A percentile compares a stretch with the other conserved stretches of the same genome.
phyloP scores from a whole-genome alignment of 371 early-diverging fungal genomes.

The Saksenaea vasiformis region DNA sequence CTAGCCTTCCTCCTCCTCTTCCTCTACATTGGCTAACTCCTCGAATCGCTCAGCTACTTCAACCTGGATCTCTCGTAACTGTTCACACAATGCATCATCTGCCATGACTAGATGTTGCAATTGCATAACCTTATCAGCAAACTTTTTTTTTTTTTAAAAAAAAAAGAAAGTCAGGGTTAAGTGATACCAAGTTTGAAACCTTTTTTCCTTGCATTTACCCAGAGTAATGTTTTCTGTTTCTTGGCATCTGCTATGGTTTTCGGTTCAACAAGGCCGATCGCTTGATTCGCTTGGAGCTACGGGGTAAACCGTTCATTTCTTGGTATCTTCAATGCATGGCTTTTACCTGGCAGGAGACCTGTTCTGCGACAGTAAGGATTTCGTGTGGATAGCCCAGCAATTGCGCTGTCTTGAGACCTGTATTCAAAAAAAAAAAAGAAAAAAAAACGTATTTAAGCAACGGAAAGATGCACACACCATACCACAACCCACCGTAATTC shows the following conservation, averaged over 20 bases:
- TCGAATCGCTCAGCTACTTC: neutral
- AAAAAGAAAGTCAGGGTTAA: neutral
- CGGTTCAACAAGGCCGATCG: neutral
- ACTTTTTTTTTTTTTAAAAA: slow-evolving; percentile 17
- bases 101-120: slow-evolving; percentile 10
- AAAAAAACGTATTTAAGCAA: neutral
- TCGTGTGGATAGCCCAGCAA: slow-evolving; percentile 42
- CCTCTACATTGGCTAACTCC: neutral
- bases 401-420: slow-evolving; percentile 57
- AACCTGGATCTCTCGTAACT: slow-evolving; percentile 13
- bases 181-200: neutral
- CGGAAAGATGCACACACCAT: neutral
- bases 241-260: neutral
- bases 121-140: slow-evolving; percentile 41
- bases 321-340: neutral
- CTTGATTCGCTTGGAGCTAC: neutral
- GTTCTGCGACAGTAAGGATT: slow-evolving; percentile 37
- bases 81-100: slow-evolving; percentile 15
- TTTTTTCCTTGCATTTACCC: slow-evolving; percentile 32
- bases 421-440: neutral
- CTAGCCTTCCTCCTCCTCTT: too few species aligned
- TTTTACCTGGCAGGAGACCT: slow-evolving; percentile 32
- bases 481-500: slow-evolving; percentile 46
- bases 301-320: neutral
- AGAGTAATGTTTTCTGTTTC: slow-evolving; percentile 25